Evolutionary conservation across 768 basidiomycete species (phyloP), one percentile per base, ranked within the genome.

Genomic region (Rhizopogon salebrosus): DNA sequence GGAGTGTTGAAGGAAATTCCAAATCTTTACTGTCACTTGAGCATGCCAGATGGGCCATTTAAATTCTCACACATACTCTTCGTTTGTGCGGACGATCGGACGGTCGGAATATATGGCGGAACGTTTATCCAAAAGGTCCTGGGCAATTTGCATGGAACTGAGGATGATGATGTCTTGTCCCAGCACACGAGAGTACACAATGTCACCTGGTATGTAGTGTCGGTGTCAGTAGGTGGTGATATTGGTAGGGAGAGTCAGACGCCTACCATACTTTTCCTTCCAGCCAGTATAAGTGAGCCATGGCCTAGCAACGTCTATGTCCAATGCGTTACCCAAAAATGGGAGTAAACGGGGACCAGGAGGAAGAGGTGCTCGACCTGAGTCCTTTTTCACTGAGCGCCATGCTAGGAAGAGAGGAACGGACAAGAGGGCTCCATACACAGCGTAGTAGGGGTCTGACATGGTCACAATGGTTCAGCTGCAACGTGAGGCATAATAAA

Each of bases 41-140:
- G 34, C 23, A 36, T 34, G 6, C n/a, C n/a, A n/a, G n/a, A 16
- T 40, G 18, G 26, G 45, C 31, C 13, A 11, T 13, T 4, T 8
- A 9, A 26, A n/a, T 8, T n/a, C 1, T 27, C 10, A 14, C n/a
- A 43, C 11, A 29, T 26, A 18, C 58, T 50, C 38, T 57, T 59
- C 59, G 48, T 23, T 53, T 56, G 41, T 52, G 23, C 11, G 41
- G 53, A 24, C 48, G 43, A 29, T 24, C 49, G 11, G 37, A 26
- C 60, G 41, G 38, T 60, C 59, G 5, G 57, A 56, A 34, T 62
- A 62, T 24, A 41, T 51, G n/a, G 37, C 38, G 5, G 59, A 62
- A 13, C 60, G 60, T 27, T 35, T 37, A 13, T 60, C 60, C 29
- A 60, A 27, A 18, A 61, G 53, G 18, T 49, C 42, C 16, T 51